A percentile compares a stretch with the other conserved stretches of the same genome.
Conservation (phyloP, 2,329 filamentous ascomycete genomes). For the Capronia epimyces region DNA sequence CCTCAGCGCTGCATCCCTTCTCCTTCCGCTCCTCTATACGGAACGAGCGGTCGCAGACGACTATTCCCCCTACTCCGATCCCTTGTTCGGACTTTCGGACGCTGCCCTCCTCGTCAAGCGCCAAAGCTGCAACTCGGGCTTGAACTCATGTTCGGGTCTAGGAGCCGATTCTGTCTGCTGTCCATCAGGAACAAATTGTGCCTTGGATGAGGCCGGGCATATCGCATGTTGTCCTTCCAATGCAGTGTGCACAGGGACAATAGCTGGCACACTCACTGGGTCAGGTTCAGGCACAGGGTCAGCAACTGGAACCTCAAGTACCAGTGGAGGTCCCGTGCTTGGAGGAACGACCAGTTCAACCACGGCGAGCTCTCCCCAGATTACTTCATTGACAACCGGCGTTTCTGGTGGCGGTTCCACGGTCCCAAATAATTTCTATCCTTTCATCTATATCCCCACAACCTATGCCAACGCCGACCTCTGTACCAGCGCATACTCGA, state of each 20-base stretch:
- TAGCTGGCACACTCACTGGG: slow-evolving; percentile 31
- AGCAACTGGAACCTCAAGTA: slow-evolving; percentile 22
- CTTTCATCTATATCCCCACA: slow-evolving; percentile 51
- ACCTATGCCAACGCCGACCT: slow-evolving; percentile 47
- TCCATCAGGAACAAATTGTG: slow-evolving; percentile 48
- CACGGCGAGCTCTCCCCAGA: slow-evolving; percentile 25
- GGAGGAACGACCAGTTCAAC: slow-evolving; percentile 25
- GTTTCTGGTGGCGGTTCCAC: slow-evolving; percentile 24
- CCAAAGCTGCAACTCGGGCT: slow-evolving; percentile 46
- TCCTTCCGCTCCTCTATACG: slow-evolving; percentile 7
- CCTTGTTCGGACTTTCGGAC: slow-evolving; percentile 19
- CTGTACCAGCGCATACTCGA: slow-evolving; percentile 52
- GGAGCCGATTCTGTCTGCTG: slow-evolving; percentile 54
- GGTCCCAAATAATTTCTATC: slow-evolving; percentile 44
- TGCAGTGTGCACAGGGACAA: slow-evolving; percentile 53
- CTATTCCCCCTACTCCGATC: slow-evolving; percentile 21
- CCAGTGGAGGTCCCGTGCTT: slow-evolving; percentile 25
- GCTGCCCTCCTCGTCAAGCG: slow-evolving; percentile 22
- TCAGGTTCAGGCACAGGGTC: neutral
- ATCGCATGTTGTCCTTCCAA: slow-evolving; percentile 58
- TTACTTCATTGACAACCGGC: slow-evolving; percentile 40
- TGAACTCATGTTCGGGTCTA: slow-evolving; percentile 49
- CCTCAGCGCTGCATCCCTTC: slow-evolving; percentile 1
- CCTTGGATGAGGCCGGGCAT: slow-evolving; percentile 51
- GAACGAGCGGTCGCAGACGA: slow-evolving; percentile 3